These are phyloP conservation scores for Acorus calamus DNA, from an alignment of 106 monocot genomes.

Conservation along the genomic window DNA sequence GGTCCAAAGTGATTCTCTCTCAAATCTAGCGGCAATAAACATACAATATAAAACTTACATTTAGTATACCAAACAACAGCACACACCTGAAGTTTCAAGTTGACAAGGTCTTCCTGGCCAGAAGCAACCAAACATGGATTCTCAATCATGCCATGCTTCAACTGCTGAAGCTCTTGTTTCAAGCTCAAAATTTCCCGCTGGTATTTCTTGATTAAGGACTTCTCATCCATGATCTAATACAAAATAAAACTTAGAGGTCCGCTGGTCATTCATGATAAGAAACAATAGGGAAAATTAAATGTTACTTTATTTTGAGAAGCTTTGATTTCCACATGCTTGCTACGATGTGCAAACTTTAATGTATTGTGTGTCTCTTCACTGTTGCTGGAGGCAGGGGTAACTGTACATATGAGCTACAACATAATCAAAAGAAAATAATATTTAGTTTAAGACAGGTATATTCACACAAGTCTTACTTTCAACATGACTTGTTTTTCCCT, in stretches of 20 bases:
- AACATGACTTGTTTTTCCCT: too few species aligned
- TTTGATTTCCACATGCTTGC: constrained; percentile 94
- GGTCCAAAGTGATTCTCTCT: too few species aligned
- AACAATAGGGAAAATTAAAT: not conserved
- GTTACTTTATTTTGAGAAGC: constrained; percentile 93
- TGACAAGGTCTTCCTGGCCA: constrained; percentile 84
- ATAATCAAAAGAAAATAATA: not conserved
- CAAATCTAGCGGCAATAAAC: too few species aligned
- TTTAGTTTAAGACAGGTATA: too few species aligned
- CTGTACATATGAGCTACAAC: constrained; percentile 87
- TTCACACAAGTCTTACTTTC: too few species aligned
- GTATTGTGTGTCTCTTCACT: constrained; percentile 98
- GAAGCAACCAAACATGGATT: constrained; percentile 31
- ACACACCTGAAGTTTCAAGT: constrained; percentile 84
- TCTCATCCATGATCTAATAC: constrained; percentile 91
- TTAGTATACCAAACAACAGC: too few species aligned
- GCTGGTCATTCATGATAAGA: too few species aligned
- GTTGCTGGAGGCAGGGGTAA: constrained; percentile 95
- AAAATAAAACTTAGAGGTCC: not conserved
- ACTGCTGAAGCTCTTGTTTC: constrained; percentile 78
- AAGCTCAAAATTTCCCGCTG: constrained; percentile 80
- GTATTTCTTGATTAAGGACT: constrained; percentile 97
- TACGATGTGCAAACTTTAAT: constrained; percentile 88
- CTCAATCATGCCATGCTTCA: constrained; percentile 84
- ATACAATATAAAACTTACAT: too few species aligned